phyloP scores from a whole-genome alignment of 805 yeast genomes.

The Monosporozyma solicola region DNA sequence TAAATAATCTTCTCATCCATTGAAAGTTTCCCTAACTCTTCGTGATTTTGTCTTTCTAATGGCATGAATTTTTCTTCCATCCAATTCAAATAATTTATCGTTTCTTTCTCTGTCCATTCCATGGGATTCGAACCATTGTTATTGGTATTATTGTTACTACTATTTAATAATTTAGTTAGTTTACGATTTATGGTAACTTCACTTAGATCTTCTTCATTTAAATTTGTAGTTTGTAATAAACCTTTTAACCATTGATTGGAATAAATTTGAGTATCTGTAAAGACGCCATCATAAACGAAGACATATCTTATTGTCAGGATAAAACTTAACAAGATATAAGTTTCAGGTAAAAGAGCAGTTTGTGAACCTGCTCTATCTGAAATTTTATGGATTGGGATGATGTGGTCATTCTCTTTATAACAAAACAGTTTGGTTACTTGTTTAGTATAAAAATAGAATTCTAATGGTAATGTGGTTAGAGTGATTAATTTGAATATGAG shows the following conservation, averaged over 20 bases:
- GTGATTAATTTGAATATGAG: conserved; percentile 19
- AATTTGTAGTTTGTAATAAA: background rate
- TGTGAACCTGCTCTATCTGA: background rate
- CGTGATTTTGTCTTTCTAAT: conserved; percentile 4
- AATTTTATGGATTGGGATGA: conserved; percentile 2
- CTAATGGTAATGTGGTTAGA: conserved; percentile 18
- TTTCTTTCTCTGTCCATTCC: conserved; percentile 16
- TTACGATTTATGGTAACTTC: conserved; percentile 2
- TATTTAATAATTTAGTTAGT: conserved; percentile 4
- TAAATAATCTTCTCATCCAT: conserved; percentile 27
- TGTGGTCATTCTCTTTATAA: background rate
- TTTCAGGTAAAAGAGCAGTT: conserved; percentile 10
- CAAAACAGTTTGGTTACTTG: conserved; percentile 7
- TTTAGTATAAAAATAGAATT: conserved; percentile 15
- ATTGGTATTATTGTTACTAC: background rate
- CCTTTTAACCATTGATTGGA: conserved; percentile 8
- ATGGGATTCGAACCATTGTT: conserved; percentile 5
- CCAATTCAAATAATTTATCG: conserved; percentile 23
- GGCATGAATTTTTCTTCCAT: conserved; percentile 18
- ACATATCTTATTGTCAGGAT: conserved; percentile 17
- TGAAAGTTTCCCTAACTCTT: conserved; percentile 9
- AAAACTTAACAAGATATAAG: conserved; percentile 16
- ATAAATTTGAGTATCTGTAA: conserved; percentile 8
- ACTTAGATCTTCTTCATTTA: conserved; percentile 1
- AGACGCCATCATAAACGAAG: conserved; percentile 11